phyloP scores from a whole-genome alignment of 495 filamentous ascomycete genomes.

The Talaromyces trachyspermus region DNA sequence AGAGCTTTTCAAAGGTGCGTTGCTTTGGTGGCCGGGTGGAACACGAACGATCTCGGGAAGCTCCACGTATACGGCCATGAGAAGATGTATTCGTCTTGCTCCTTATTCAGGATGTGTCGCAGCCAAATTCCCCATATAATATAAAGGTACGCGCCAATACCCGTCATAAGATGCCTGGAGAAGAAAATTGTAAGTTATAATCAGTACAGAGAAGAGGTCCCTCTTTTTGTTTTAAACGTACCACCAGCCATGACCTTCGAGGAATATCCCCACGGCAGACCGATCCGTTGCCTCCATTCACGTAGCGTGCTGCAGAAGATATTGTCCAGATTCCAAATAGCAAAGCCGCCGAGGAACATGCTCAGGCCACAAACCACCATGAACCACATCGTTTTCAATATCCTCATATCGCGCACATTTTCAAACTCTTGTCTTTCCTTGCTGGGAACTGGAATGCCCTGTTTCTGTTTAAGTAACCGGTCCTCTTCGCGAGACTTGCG shows the following conservation, averaged over 20 bases:
- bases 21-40: constrained; percentile 13
- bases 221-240: constrained; percentile 37
- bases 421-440: constrained; percentile 39
- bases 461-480: constrained; percentile 28
- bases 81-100: constrained; percentile 68
- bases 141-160: constrained; percentile 69
- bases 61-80: constrained; percentile 62
- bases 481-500: constrained; percentile 39
- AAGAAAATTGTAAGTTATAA: constrained; percentile 7
- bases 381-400: constrained; percentile 66
- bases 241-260: constrained; percentile 98
- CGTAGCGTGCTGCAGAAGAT: constrained; percentile 67
- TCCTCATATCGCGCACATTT: constrained; percentile 49
- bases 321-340: constrained; percentile 84
- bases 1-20: constrained; percentile 35
- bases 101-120: constrained; percentile 67
- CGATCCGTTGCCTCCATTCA: constrained; percentile 60
- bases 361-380: constrained; percentile 64
- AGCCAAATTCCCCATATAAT: constrained; percentile 86
- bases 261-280: constrained; percentile 84
- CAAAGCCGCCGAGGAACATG: constrained; percentile 77
- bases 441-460: constrained; percentile 31
- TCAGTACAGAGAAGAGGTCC: neutral
- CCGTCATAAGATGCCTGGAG: constrained; percentile 58
- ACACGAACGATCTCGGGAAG: constrained; percentile 53